Conservation (phyloP, 495 filamentous ascomycete species). For the Aspergillus hancockii region DNA sequence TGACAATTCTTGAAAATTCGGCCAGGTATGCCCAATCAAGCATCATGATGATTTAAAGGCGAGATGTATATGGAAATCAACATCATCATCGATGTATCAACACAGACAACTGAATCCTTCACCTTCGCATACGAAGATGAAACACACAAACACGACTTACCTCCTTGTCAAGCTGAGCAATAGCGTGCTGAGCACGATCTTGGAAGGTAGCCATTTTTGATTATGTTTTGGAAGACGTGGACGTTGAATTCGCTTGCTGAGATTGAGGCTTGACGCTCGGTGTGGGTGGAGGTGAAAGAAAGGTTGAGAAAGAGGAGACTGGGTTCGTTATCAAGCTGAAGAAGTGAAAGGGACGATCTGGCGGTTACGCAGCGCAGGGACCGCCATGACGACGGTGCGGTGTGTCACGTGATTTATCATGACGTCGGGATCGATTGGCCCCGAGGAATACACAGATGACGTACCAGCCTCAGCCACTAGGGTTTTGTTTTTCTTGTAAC, state of each 20-base stretch:
- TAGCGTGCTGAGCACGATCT: constrained; percentile 84
- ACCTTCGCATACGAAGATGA: constrained; percentile 16
- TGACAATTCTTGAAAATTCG: background rate
- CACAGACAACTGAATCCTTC: background rate
- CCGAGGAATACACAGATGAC: background rate
- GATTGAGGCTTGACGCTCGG: constrained; percentile 2
- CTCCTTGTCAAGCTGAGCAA: constrained; percentile 96
- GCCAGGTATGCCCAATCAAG: background rate
- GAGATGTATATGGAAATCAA: background rate
- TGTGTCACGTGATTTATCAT: constrained; percentile 23
- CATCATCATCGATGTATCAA: background rate
- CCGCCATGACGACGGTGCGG: constrained; percentile 18
- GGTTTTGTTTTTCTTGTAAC: background rate
- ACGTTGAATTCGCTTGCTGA: background rate
- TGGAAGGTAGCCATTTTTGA: constrained; percentile 72
- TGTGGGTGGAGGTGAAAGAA: background rate
- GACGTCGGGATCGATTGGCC: constrained; percentile 17
- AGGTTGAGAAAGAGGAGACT: constrained; percentile 7
- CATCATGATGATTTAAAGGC: background rate
- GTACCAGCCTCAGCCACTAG: background rate
- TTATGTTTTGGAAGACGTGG: constrained; percentile 10
- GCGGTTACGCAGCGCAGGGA: constrained; percentile 8
- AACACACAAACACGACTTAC: constrained; percentile 56
- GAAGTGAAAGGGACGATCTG: constrained; percentile 21
- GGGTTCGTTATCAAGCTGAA: constrained; percentile 14